Conservation (phyloP, 129 eudicot species). For the Cynara cardunculus region DNA sequence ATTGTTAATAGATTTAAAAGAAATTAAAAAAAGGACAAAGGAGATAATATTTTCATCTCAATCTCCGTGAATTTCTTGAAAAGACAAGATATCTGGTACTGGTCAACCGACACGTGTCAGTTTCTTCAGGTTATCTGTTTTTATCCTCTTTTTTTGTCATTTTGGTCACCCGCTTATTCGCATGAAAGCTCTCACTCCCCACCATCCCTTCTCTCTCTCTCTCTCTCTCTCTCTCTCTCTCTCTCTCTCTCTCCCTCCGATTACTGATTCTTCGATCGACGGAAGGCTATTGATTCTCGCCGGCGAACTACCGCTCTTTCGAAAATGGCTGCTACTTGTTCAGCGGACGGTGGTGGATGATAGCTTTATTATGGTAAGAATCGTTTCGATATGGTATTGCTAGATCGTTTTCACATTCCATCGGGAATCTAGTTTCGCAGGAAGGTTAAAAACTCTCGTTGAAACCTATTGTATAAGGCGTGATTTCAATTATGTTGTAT, state of each 20-base stretch:
- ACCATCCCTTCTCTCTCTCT: background rate
- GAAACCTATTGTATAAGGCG: background rate
- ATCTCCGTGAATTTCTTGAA: background rate
- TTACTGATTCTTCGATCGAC: background rate
- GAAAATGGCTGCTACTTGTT: conserved; percentile 9
- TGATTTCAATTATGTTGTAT: background rate
- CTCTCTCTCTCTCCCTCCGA: background rate
- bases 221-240: background rate
- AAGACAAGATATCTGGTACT: conserved; percentile 17
- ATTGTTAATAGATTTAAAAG: too few relatives aligned
- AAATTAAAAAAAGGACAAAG: background rate
- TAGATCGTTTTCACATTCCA: conserved; percentile 34
- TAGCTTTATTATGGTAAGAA: conserved; percentile 19
- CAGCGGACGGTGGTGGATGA: conserved; percentile 5
- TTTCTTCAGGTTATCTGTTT: background rate
- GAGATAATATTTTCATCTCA: background rate
- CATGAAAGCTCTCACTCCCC: conserved; percentile 13
- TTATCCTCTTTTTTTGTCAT: background rate
- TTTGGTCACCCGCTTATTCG: conserved; percentile 15
- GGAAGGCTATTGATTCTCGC: conserved; percentile 8
- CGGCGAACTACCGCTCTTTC: conserved; percentile 15
- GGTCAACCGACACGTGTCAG: conserved; percentile 32
- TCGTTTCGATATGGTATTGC: conserved; percentile 9
- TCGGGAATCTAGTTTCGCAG: conserved; percentile 29
- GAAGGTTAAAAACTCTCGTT: conserved; percentile 20